Conservation (phyloP, 2,329 filamentous ascomycete genomes). For the Fusarium graminum region DNA sequence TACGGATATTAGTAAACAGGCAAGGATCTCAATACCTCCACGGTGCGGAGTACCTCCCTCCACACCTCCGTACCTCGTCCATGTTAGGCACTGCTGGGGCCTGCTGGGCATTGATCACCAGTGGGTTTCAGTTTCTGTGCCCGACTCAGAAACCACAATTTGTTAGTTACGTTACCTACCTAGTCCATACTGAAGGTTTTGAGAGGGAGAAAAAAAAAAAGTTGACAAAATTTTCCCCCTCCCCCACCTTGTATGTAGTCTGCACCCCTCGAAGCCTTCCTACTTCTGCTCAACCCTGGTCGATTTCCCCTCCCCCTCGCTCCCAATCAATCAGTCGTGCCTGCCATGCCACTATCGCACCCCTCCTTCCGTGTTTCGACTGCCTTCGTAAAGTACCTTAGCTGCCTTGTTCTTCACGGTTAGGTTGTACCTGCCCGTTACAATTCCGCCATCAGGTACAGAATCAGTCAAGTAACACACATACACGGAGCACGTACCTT, state of each 20-base stretch:
- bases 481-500: conserved; percentile 38
- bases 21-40: conserved; percentile 25
- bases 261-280: conserved; percentile 32
- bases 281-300: conserved; percentile 29
- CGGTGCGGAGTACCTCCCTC: conserved; percentile 8
- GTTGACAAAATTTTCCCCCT: conserved; percentile 40
- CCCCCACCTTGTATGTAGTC: conserved; percentile 29
- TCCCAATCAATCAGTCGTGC: conserved; percentile 45
- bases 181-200: conserved; percentile 22
- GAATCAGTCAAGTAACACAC: conserved; percentile 32
- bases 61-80: conserved; percentile 7
- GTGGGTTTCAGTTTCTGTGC: conserved; percentile 29
- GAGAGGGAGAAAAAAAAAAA: conserved; percentile 28
- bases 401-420: conserved; percentile 37
- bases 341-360: conserved; percentile 39
- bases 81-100: conserved; percentile 43
- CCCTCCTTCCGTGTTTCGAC: conserved; percentile 42
- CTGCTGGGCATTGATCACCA: conserved; percentile 46
- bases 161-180: conserved; percentile 6
- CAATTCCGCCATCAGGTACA: conserved; percentile 35
- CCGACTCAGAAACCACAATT: conserved; percentile 34
- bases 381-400: conserved; percentile 23
- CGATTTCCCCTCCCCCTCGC: conserved; percentile 43
- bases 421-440: conserved; percentile 42
- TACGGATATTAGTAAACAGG: conserved; percentile 26